Conservation (phyloP, 768 basidiomycete species). For the Amanita fuliginea region DNA sequence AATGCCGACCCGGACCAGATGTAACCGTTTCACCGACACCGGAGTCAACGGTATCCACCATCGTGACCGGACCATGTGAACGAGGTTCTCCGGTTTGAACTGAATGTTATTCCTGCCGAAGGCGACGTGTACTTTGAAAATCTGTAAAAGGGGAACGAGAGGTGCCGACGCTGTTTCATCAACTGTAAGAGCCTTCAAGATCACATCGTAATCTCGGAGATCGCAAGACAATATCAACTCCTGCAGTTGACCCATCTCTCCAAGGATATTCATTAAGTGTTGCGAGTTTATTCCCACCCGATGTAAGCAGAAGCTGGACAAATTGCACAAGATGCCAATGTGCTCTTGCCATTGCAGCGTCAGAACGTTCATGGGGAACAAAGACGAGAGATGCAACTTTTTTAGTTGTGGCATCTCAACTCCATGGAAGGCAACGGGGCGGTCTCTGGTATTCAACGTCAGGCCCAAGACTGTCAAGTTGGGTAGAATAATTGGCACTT, state of each 20-base stretch:
- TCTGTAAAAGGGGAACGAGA: background rate
- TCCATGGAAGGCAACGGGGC: background rate
- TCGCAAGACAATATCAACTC: conserved; percentile 1
- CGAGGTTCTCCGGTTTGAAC: background rate
- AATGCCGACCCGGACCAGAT: background rate
- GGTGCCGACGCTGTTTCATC: background rate
- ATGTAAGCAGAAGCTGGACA: conserved; percentile 1
- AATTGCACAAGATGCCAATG: background rate
- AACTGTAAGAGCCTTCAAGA: background rate
- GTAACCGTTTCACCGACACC: background rate
- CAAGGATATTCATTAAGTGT: background rate
- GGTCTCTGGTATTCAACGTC: background rate
- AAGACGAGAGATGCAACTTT: background rate
- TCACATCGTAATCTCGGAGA: background rate
- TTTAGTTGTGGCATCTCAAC: background rate
- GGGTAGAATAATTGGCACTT: background rate
- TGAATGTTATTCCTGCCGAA: background rate
- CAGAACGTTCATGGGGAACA: conserved; percentile 1
- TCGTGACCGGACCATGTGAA: background rate
- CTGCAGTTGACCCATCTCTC: background rate
- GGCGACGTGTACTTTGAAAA: background rate
- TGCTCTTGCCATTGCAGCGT: conserved; percentile 2
- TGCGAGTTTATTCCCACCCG: conserved; percentile 1
- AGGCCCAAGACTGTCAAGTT: background rate
- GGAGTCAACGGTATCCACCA: background rate